Evolutionary conservation across 73 alveolate genomes (phyloP).

Genomic region (Breviolum minutum): DNA sequence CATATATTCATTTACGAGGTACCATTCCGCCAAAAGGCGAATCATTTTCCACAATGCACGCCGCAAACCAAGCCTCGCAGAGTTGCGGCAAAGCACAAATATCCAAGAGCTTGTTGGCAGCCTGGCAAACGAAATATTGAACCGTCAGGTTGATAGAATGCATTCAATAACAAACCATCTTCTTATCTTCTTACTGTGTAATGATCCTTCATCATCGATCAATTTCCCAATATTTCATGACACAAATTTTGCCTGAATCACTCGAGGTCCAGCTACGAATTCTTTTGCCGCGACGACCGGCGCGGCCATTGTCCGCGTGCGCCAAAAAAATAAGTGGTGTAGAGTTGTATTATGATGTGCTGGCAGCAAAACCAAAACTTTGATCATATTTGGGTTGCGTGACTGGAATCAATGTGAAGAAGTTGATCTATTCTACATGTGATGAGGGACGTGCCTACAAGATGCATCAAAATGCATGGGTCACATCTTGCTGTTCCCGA

Average conservation of each 20-base stretch:
- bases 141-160: no score
- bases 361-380: no score
- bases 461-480: no score
- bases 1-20: no score
- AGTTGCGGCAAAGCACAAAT: constrained; percentile 29
- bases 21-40: neutral
- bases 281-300: constrained; percentile 58
- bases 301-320: constrained; percentile 6
- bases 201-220: neutral
- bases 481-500: no score
- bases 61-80: constrained; percentile 20
- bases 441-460: no score
- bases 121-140: neutral
- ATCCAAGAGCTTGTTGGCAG: constrained; percentile 62
- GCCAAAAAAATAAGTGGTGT: neutral
- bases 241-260: constrained; percentile 10
- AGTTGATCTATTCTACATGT: no score
- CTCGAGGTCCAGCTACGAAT: constrained; percentile 69
- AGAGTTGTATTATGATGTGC: no score
- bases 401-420: no score
- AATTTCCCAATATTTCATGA: neutral
- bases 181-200: neutral
- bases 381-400: no score
- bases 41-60: neutral
- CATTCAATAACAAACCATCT: neutral